Evolutionary conservation across 192 early-diverging fungal species (phyloP).

Genomic region (Paraglomus brasilianum): DNA sequence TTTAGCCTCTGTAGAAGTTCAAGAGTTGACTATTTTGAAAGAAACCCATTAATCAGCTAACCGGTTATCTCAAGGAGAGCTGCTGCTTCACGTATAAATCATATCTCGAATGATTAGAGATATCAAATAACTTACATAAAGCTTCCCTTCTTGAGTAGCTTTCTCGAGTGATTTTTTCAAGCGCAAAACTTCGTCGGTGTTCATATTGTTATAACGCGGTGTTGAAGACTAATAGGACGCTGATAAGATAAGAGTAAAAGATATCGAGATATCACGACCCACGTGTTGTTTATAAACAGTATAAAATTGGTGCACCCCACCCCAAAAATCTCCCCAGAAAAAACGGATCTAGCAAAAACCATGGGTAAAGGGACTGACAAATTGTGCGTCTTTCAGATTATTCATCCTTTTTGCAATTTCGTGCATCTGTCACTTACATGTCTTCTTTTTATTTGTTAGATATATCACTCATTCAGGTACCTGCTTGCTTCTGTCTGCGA

Average conservation of each 20-base stretch:
- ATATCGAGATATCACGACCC: background rate
- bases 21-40: background rate
- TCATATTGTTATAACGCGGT: background rate
- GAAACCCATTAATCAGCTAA: background rate
- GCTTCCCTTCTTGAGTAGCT: background rate
- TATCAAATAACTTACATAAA: conserved; percentile 2
- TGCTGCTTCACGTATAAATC: too few relatives aligned
- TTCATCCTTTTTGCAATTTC: background rate
- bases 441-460: background rate
- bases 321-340: too few relatives aligned
- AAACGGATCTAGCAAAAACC: background rate
- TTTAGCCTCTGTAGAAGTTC: conserved; percentile 10
- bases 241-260: background rate
- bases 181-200: conserved; percentile 1
- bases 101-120: background rate
- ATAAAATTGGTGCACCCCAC: too few relatives aligned
- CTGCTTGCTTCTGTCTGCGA: background rate
- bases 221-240: background rate
- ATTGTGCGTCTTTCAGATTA: conserved; percentile 8
- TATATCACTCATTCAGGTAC: conserved; percentile 32
- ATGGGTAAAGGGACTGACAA: conserved; percentile 32
- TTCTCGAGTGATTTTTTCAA: conserved; percentile 8
- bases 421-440: background rate
- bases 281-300: background rate
- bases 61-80: background rate